Evolutionary conservation across 2,329 filamentous ascomycete genomes (phyloP).

Genomic region (Talaromyces pinophilus): DNA sequence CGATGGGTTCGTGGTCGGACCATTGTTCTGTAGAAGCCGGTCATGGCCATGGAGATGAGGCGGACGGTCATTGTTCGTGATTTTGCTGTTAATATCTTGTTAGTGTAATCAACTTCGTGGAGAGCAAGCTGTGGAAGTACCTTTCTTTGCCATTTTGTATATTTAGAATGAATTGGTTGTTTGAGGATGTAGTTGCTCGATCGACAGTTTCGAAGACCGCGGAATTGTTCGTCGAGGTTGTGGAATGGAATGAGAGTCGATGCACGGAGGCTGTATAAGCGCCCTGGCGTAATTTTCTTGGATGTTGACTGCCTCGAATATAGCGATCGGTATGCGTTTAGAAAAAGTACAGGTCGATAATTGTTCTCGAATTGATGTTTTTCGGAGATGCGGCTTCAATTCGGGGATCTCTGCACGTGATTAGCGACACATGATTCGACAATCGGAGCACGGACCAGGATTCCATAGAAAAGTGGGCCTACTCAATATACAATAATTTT

Average conservation of each 20-base stretch:
- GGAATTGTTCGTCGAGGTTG: neutral
- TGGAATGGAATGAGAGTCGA: neutral
- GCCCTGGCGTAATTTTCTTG: too few relatives aligned
- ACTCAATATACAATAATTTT: neutral
- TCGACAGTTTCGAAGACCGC: neutral
- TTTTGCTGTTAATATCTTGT: conserved; percentile 63
- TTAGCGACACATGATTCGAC: neutral
- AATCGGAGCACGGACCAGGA: neutral
- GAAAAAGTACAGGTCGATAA: neutral
- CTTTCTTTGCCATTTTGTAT: conserved; percentile 24
- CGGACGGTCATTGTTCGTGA: conserved; percentile 90
- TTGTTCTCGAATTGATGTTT: neutral
- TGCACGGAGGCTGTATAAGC: neutral
- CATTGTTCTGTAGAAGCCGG: conserved; percentile 94
- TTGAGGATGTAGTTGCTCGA: neutral
- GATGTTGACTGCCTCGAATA: neutral
- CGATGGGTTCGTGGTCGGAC: conserved; percentile 75
- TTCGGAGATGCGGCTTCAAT: conserved; percentile 7
- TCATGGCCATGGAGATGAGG: conserved; percentile 97
- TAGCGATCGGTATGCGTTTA: neutral
- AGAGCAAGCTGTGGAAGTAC: neutral
- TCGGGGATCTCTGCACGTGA: neutral
- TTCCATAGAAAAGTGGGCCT: neutral
- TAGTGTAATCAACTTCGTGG: too few relatives aligned
- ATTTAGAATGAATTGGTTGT: neutral